Conservation (phyloP, 129 eudicot species). For the carrot (Daucus carota) region DNA sequence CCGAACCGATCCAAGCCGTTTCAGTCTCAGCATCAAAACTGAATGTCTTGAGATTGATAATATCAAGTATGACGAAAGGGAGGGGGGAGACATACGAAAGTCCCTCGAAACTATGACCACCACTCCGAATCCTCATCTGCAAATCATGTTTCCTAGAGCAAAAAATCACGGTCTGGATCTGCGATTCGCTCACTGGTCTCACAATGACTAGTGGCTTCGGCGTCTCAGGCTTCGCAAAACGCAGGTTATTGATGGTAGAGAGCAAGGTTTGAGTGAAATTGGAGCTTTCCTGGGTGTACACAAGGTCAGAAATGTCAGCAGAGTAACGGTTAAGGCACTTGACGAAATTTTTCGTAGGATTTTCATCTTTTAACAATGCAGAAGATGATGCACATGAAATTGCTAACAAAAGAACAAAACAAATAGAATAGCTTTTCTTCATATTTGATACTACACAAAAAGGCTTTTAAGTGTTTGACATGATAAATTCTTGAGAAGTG, state of each 20-base stretch:
- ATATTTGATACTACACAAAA: neutral
- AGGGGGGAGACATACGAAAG: neutral
- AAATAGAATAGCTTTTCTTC: neutral
- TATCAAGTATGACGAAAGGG: neutral
- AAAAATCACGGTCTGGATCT: neutral
- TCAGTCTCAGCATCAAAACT: neutral
- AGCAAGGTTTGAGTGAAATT: neutral
- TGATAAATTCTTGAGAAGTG: neutral
- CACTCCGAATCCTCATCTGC: neutral
- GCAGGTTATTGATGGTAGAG: neutral
- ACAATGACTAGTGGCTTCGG: neutral
- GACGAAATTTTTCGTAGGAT: neutral
- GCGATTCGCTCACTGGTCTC: neutral
- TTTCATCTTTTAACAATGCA: neutral
- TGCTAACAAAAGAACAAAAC: neutral
- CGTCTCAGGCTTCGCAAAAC: neutral
- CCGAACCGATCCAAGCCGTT: neutral
- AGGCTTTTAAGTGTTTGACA: neutral
- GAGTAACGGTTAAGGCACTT: too few species aligned
- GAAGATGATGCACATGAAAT: neutral
- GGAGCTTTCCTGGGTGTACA: neutral
- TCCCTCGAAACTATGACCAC: conserved; percentile 7
- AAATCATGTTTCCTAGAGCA: neutral
- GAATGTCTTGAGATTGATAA: neutral
- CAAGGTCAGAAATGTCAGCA: too few species aligned